phyloP scores from a whole-genome alignment of 257 asterid species.

The Solanum etuberosum region DNA sequence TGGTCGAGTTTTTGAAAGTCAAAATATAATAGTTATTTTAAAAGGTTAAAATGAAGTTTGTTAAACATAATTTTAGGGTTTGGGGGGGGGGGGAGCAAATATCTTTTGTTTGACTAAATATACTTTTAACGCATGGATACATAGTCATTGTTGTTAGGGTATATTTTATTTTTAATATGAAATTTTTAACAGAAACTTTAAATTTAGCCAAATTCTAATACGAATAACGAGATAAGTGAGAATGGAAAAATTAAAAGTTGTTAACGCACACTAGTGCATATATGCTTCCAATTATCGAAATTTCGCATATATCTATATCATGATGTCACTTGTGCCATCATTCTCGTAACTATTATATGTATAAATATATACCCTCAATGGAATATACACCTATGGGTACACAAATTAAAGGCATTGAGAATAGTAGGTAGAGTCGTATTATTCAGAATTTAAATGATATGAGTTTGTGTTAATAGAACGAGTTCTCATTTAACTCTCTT shows the following conservation, averaged over 20 bases:
- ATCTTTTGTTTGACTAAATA: too few relatives aligned
- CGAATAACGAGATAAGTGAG: too few relatives aligned
- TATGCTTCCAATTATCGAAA: not conserved
- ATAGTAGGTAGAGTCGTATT: not conserved
- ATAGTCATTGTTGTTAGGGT: too few relatives aligned
- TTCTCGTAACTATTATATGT: not conserved
- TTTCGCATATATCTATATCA: not conserved
- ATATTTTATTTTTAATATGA: too few relatives aligned
- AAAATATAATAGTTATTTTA: not conserved
- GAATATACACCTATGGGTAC: not conserved
- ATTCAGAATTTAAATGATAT: not conserved
- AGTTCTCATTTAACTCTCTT: not conserved
- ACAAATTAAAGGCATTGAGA: not conserved
- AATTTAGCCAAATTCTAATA: too few relatives aligned
- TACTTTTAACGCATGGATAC: too few relatives aligned
- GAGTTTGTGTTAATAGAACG: not conserved
- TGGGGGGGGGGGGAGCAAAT: not conserved
- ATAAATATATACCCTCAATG: not conserved
- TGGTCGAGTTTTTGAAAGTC: not conserved
- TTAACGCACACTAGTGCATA: not conserved
- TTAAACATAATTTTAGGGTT: too few relatives aligned
- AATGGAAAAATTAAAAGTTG: not conserved
- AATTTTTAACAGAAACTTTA: too few relatives aligned
- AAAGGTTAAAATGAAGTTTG: not conserved
- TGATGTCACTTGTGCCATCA: constrained; percentile 10